Conservation (phyloP, 352 stramenopile species). For the Phytophthora pluvialis region DNA sequence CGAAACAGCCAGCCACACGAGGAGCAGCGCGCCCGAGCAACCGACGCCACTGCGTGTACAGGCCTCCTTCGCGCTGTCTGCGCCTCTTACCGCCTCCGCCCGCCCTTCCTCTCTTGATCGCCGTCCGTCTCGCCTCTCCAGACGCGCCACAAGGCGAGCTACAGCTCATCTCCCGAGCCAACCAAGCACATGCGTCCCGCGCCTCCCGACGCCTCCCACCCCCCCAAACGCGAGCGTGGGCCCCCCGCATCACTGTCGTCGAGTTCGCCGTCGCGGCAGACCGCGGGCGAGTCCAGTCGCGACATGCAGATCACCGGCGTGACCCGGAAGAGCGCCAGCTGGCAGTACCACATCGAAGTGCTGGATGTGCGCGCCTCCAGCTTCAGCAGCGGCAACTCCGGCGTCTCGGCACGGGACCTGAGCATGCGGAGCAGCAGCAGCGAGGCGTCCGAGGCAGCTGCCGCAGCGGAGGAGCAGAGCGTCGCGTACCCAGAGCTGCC, state of each 20-base stretch:
- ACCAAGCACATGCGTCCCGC: constrained; percentile 11
- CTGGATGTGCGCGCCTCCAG: constrained; percentile 60
- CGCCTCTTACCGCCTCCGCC: background rate
- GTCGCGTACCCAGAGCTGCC: constrained; percentile 51
- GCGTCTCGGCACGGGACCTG: constrained; percentile 6
- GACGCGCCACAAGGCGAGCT: constrained; percentile 1
- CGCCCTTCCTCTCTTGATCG: constrained; percentile 14
- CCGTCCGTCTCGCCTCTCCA: background rate
- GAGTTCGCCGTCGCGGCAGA: constrained; percentile 11
- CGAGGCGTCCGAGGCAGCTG: background rate
- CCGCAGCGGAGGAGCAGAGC: constrained; percentile 11
- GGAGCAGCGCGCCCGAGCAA: constrained; percentile 7
- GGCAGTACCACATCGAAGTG: constrained; percentile 85
- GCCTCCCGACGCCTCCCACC: constrained; percentile 9
- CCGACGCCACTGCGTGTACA: constrained; percentile 14
- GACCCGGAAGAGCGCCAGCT: constrained; percentile 65
- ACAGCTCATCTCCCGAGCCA: constrained; percentile 1
- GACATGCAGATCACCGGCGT: constrained; percentile 80
- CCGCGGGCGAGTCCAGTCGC: constrained; percentile 41
- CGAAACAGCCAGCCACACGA: constrained; percentile 1
- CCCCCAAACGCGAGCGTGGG: constrained; percentile 24
- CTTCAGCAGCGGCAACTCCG: constrained; percentile 26
- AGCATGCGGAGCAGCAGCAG: background rate
- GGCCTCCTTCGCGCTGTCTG: background rate
- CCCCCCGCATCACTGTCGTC: constrained; percentile 10